phyloP scores from a whole-genome alignment of 2,329 filamentous ascomycete genomes.

The Hortaea sp. region DNA sequence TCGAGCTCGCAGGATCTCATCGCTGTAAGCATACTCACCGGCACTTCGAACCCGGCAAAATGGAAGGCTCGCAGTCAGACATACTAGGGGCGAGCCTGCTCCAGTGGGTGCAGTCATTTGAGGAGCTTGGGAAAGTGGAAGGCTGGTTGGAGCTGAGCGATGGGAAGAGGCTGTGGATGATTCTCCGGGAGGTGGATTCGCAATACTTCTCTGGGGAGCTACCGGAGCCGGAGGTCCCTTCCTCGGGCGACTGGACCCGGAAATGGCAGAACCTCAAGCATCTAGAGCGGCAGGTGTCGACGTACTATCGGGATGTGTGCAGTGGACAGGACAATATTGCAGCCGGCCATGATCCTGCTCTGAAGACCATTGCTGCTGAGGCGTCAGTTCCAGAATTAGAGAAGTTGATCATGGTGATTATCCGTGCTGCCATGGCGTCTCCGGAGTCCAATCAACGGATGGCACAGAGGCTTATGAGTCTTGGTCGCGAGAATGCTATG shows the following conservation, averaged over 20 bases:
- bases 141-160: constrained; percentile 36
- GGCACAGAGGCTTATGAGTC: constrained; percentile 24
- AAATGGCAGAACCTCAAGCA: constrained; percentile 45
- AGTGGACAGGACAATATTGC: constrained; percentile 26
- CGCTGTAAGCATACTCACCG: background rate
- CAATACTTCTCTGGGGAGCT: constrained; percentile 40
- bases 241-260: constrained; percentile 40
- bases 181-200: constrained; percentile 37
- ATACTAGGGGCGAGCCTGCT: constrained; percentile 21
- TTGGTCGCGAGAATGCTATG: constrained; percentile 24
- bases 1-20: too few species aligned
- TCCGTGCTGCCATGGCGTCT: constrained; percentile 38
- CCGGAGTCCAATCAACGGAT: constrained; percentile 40
- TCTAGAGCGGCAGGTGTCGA: constrained; percentile 38
- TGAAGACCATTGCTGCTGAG: constrained; percentile 40
- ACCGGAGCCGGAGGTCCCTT: constrained; percentile 34
- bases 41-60: constrained; percentile 1
- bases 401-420: constrained; percentile 38
- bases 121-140: constrained; percentile 26
- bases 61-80: constrained; percentile 13
- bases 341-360: constrained; percentile 32
- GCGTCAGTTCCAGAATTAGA: constrained; percentile 27
- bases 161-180: constrained; percentile 38
- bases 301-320: constrained; percentile 39
- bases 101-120: constrained; percentile 35